Evolutionary conservation across 176 grass and related monocot species (phyloP).

Genomic region (Triticum turgidum): DNA sequence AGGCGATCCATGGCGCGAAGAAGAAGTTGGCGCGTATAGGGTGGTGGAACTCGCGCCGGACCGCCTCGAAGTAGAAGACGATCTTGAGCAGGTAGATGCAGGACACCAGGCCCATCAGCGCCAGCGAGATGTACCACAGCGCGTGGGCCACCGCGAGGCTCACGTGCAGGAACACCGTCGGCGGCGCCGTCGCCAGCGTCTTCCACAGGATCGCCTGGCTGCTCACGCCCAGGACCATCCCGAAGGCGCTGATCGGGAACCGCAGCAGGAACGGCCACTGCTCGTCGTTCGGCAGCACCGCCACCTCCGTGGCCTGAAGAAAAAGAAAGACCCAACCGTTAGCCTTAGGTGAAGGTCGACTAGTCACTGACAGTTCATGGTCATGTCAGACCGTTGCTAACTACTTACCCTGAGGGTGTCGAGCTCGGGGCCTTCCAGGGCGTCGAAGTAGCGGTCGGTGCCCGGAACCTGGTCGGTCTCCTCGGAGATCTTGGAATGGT

Average conservation of each 20-base stretch:
- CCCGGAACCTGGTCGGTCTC: slow-evolving; percentile 65
- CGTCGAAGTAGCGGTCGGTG: slow-evolving; percentile 86
- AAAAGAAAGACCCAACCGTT: not conserved
- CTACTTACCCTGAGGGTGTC: slow-evolving; percentile 70
- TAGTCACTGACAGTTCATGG: not conserved
- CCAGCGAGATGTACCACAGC: slow-evolving; percentile 69
- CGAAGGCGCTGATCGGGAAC: slow-evolving; percentile 81
- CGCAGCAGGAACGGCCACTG: slow-evolving; percentile 94
- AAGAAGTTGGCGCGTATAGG: slow-evolving; percentile 94
- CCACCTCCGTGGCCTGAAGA: slow-evolving; percentile 62
- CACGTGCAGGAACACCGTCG: slow-evolving; percentile 65
- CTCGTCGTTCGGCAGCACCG: slow-evolving; percentile 82
- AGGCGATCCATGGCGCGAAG: slow-evolving; percentile 91
- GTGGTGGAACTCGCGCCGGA: slow-evolving; percentile 89
- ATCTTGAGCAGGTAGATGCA: slow-evolving; percentile 75
- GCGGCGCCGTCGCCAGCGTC: slow-evolving; percentile 53
- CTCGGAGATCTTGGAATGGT: slow-evolving; percentile 13
- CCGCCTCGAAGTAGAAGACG: slow-evolving; percentile 90
- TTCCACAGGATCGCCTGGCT: slow-evolving; percentile 96
- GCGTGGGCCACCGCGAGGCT: slow-evolving; percentile 48
- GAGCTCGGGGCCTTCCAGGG: slow-evolving; percentile 86
- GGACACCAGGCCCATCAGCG: slow-evolving; percentile 50
- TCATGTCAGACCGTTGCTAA: not conserved
- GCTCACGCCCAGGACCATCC: slow-evolving; percentile 87
- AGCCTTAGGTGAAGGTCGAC: not conserved